Percentiles rank a stretch among this genome's conserved stretches.
These are phyloP conservation scores for Annulohypoxylon truncatum DNA, from an alignment of 2,329 filamentous ascomycete species.

Conservation along the genomic window DNA sequence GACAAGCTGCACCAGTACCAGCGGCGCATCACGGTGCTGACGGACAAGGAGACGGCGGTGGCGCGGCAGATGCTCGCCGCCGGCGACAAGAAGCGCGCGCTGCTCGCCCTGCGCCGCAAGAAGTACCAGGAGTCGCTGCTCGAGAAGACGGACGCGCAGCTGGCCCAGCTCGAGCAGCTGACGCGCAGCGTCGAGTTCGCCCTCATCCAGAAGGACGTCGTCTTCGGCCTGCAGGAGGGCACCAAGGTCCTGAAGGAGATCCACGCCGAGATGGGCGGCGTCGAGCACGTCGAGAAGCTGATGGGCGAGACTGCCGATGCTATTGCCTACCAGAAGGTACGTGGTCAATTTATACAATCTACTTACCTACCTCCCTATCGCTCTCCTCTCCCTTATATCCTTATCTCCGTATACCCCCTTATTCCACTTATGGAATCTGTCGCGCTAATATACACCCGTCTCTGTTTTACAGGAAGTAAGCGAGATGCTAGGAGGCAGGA, in stretches of 20 bases:
- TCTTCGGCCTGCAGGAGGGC: conserved; percentile 92
- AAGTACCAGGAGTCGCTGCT: conserved; percentile 96
- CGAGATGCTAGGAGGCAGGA: conserved; percentile 86
- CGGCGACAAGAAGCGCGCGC: conserved; percentile 82
- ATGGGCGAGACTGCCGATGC: conserved; percentile 94
- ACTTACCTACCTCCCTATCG: not conserved
- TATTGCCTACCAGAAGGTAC: conserved; percentile 87
- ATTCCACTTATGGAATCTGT: not conserved
- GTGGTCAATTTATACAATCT: conserved; percentile 42
- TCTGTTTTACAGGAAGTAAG: conserved; percentile 77
- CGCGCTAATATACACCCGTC: not conserved
- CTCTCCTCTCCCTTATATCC: too few species aligned
- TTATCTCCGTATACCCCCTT: not conserved
- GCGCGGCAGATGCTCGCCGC: conserved; percentile 83
- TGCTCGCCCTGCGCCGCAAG: conserved; percentile 90
- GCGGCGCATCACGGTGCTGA: conserved; percentile 86
- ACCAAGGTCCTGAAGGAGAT: conserved; percentile 91
- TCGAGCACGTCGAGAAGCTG: conserved; percentile 93
- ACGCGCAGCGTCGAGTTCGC: conserved; percentile 94
- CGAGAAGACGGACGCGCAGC: conserved; percentile 88
- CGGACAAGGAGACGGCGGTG: conserved; percentile 86
- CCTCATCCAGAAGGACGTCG: conserved; percentile 93
- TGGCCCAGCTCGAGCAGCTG: conserved; percentile 92
- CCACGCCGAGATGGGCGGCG: conserved; percentile 92
- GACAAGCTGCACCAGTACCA: conserved; percentile 98